phyloP scores from a whole-genome alignment of 2,329 filamentous ascomycete species.

The Septoria petroselini region DNA sequence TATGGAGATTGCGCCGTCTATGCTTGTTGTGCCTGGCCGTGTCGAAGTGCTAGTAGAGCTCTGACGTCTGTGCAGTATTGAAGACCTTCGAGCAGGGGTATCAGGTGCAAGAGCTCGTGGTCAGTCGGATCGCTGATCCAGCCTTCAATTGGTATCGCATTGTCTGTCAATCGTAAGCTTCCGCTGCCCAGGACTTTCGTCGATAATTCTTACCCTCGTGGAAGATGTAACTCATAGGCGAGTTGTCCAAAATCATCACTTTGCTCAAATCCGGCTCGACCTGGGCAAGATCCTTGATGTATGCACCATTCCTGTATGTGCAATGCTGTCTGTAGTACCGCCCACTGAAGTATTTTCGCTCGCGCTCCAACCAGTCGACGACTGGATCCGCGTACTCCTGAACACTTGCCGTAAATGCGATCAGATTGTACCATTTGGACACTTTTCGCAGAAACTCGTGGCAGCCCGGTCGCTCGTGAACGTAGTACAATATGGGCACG shows the following conservation, averaged over 20 bases:
- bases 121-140: constrained; percentile 99
- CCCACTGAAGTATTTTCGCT: constrained; percentile 92
- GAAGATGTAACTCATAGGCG: constrained; percentile 96
- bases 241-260: constrained; percentile 99
- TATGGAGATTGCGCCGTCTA: constrained; percentile 20
- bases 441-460: constrained; percentile 93
- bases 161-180: constrained; percentile 59
- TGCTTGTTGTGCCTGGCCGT: constrained; percentile 62
- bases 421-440: constrained; percentile 96
- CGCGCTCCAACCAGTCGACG: constrained; percentile 96
- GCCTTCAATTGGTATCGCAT: constrained; percentile 97
- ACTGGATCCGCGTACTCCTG: constrained; percentile 98
- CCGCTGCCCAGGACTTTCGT: neutral
- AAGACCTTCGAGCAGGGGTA: constrained; percentile 87
- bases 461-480: constrained; percentile 94
- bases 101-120: constrained; percentile 86
- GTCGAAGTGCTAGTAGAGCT: constrained; percentile 80
- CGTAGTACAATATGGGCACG: constrained; percentile 96
- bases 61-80: constrained; percentile 97
- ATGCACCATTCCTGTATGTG: constrained; percentile 90
- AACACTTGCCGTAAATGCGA: constrained; percentile 94
- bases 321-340: constrained; percentile 97
- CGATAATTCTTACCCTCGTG: constrained; percentile 71
- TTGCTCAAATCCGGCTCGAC: constrained; percentile 96
- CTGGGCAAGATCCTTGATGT: constrained; percentile 95